Evolutionary conservation across 2,329 filamentous ascomycete species (phyloP), one percentile per base, ranked within the genome.

Genomic region (Biscogniauxia sp.): DNA sequence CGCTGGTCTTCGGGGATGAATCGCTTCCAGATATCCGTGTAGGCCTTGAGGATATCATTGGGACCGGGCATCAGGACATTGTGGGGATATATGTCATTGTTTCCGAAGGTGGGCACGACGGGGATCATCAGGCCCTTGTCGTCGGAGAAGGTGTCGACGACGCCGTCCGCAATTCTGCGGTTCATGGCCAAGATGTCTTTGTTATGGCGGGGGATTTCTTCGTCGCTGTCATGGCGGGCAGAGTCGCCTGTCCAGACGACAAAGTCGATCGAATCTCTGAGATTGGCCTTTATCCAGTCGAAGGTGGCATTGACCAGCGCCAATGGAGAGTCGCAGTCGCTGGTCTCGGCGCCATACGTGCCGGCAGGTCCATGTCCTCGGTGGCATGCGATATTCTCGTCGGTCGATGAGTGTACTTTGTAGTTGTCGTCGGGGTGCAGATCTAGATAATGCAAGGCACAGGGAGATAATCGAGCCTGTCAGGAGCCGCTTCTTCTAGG

Each of bases 71-170:
- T 80, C 74, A 99, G 88, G 72, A 98, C 96, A 71, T 99, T 99
- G 78, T 99, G 95, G 1, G 95, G 95, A 62, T 97, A 86, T 61
- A 99, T 93, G 72, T 99, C 95, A 76, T 99, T 99, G 79, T 99
- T 99, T 62, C 95, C 95, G 68, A 97, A 88, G 0, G 89, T 97
- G 0, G 95, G 93, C 20, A 99, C 82, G 28, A 98, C 86, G 3
- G 95, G 94, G 3, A 98, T 84, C 13, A 82, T 76, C 61, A 93
- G 83, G 60, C 86, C 84, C 57, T 84, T 79, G 61, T 80, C 72
- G 65, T 84, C 79, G 51, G 83, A 79, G 45, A 97, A 97, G 9
- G 90, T 82, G 20, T 93, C 84, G 53, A 84, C 77, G 75, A 98
- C 92, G 74, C 92, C 92, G 68, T 87, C 78, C 54, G 93, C 88